Evolutionary conservation across 495 filamentous ascomycete genomes (phyloP).

Genomic region (Hyaloscypha hepaticicola): DNA sequence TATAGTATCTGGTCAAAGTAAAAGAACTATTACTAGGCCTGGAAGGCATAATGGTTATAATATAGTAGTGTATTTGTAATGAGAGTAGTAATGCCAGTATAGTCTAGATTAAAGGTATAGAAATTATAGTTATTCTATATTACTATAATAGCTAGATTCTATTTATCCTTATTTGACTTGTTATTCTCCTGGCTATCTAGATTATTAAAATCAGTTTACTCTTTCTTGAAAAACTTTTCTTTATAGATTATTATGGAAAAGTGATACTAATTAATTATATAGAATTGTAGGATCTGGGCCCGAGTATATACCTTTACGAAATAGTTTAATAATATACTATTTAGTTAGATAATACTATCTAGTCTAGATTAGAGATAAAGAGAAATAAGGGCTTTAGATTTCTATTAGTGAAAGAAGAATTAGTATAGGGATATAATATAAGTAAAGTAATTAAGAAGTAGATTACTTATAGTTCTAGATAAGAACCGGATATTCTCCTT

Average conservation of each 20-base stretch:
- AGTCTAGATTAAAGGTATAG: slow-evolving; percentile 8
- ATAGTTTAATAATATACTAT: slow-evolving; percentile 3
- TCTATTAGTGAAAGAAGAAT: not conserved
- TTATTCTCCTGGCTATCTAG: not conserved
- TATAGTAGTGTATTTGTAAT: slow-evolving; percentile 6
- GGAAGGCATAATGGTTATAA: not conserved
- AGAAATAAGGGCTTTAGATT: slow-evolving; percentile 6
- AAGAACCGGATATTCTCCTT: not conserved
- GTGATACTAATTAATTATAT: slow-evolving; percentile 2
- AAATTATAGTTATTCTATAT: slow-evolving; percentile 11
- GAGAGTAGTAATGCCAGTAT: slow-evolving; percentile 11
- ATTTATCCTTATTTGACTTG: not conserved
- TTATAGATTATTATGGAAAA: not conserved
- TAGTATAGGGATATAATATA: not conserved
- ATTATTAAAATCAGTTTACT: slow-evolving; percentile 17
- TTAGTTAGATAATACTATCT: not conserved
- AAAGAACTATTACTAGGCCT: slow-evolving; percentile 6
- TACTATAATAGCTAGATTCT: not conserved
- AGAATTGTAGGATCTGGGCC: slow-evolving; percentile 1
- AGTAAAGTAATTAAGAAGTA: not conserved
- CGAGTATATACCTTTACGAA: slow-evolving; percentile 12
- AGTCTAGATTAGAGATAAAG: not conserved
- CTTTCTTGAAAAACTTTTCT: not conserved
- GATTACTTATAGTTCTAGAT: not conserved
- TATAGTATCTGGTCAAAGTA: slow-evolving; percentile 10